A percentile compares a stretch with the other conserved stretches of the same genome.
These are phyloP conservation scores for Metschnikowia drakensbergensis DNA, from an alignment of 805 yeast species.

Conservation along the genomic window DNA sequence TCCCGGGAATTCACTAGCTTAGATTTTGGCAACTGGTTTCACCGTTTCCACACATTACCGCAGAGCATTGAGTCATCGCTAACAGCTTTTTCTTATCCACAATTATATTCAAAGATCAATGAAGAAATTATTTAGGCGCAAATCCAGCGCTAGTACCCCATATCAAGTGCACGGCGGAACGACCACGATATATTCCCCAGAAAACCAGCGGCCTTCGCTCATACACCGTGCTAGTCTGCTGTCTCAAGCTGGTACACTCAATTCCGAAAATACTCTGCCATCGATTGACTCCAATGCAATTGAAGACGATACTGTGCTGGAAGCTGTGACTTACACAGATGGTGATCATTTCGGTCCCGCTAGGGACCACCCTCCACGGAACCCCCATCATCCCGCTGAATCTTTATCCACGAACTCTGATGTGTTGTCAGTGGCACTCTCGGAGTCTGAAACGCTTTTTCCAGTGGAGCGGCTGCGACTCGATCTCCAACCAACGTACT, in stretches of 20 bases:
- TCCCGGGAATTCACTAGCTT: not conserved
- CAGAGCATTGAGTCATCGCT: not conserved
- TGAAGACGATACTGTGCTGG: not conserved
- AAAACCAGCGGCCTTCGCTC: not conserved
- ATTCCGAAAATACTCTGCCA: not conserved
- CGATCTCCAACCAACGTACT: conserved; percentile 35
- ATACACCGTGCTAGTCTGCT: not conserved
- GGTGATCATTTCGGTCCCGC: not conserved
- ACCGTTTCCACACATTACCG: not conserved
- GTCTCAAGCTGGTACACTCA: not conserved
- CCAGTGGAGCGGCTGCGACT: conserved; percentile 21
- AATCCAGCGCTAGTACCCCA: conserved; percentile 1
- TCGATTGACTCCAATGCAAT: not conserved
- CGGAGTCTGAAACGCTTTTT: conserved; percentile 37
- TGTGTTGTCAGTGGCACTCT: conserved; percentile 23
- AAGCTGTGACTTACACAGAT: too few relatives aligned
- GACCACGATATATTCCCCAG: conserved; percentile 1
- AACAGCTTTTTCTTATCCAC: too few relatives aligned
- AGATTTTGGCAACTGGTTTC: not conserved
- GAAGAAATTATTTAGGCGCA: conserved; percentile 10
- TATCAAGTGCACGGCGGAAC: not conserved
- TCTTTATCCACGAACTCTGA: not conserved
- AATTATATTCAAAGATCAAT: not conserved
- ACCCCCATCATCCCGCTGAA: not conserved
- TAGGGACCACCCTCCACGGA: not conserved